Evolutionary conservation across 352 stramenopile genomes (phyloP).

Genomic region (Globisporangium mamillatum): DNA sequence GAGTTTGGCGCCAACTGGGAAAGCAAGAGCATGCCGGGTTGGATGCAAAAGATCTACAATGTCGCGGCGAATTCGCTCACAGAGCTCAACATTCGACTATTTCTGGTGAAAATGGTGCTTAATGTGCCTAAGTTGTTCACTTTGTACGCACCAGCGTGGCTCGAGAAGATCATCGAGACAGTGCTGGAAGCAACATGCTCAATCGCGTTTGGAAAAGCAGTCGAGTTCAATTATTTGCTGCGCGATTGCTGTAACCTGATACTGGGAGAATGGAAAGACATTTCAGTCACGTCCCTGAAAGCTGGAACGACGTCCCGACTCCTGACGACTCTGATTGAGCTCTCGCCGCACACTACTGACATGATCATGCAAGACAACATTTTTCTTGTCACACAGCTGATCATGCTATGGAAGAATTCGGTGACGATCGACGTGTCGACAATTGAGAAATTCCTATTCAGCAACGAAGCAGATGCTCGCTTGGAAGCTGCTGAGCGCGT

Average conservation of each 20-base stretch:
- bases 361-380: conserved; percentile 71
- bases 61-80: conserved; percentile 38
- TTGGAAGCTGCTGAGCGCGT: conserved; percentile 45
- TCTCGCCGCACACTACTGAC: conserved; percentile 51
- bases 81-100: conserved; percentile 60
- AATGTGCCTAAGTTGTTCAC: conserved; percentile 59
- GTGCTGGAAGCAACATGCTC: conserved; percentile 45
- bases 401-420: conserved; percentile 51
- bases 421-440: conserved; percentile 36
- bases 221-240: conserved; percentile 76
- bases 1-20: conserved; percentile 64
- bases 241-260: conserved; percentile 68
- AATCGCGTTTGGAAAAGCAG: conserved; percentile 12
- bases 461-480: conserved; percentile 29
- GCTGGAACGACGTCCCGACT: conserved; percentile 36
- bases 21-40: conserved; percentile 52
- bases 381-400: conserved; percentile 47
- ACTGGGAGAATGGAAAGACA: conserved; percentile 48
- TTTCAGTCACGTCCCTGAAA: conserved; percentile 20
- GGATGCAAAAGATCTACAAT: conserved; percentile 77
- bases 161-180: conserved; percentile 49
- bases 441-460: conserved; percentile 38
- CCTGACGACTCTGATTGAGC: conserved; percentile 50
- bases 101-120: conserved; percentile 71
- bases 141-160: conserved; percentile 46